These are phyloP conservation scores for Pseudoperonospora humuli DNA, from an alignment of 352 stramenopile species.

Conservation along the genomic window DNA sequence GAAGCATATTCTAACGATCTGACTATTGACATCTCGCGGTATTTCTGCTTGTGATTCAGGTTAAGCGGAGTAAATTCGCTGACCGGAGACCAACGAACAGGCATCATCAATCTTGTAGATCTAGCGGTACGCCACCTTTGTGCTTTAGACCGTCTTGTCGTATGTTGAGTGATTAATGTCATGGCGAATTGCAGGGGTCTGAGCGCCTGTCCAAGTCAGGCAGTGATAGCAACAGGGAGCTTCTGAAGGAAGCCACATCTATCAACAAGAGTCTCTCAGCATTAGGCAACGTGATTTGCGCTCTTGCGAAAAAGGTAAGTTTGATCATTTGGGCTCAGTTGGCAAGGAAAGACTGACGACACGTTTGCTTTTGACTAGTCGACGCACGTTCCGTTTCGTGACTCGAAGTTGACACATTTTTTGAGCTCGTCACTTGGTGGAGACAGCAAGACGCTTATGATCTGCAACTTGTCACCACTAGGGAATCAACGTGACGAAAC, in stretches of 20 bases:
- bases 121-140: slow-evolving; percentile 44
- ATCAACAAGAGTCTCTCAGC: slow-evolving; percentile 87
- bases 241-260: slow-evolving; percentile 75
- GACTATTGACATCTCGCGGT: neutral
- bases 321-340: neutral
- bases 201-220: slow-evolving; percentile 77
- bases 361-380: slow-evolving; percentile 25
- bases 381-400: slow-evolving; percentile 77
- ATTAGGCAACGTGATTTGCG: slow-evolving; percentile 78
- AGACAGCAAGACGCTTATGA: slow-evolving; percentile 88
- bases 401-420: slow-evolving; percentile 86
- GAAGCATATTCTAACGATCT: too few species aligned
- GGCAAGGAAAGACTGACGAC: neutral
- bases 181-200: slow-evolving; percentile 41
- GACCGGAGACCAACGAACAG: slow-evolving; percentile 45
- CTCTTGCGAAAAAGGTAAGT: slow-evolving; percentile 71
- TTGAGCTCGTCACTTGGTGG: slow-evolving; percentile 76
- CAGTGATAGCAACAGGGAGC: slow-evolving; percentile 58
- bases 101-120: slow-evolving; percentile 75
- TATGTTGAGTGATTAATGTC: neutral
- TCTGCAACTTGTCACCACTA: slow-evolving; percentile 83
- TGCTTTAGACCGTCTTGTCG: neutral
- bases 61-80: slow-evolving; percentile 54
- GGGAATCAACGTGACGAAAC: slow-evolving; percentile 70
- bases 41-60: slow-evolving; percentile 16